These are phyloP conservation scores for Closterium sp. DNA, from an alignment of 139 green algal species.

Conservation along the genomic window DNA sequence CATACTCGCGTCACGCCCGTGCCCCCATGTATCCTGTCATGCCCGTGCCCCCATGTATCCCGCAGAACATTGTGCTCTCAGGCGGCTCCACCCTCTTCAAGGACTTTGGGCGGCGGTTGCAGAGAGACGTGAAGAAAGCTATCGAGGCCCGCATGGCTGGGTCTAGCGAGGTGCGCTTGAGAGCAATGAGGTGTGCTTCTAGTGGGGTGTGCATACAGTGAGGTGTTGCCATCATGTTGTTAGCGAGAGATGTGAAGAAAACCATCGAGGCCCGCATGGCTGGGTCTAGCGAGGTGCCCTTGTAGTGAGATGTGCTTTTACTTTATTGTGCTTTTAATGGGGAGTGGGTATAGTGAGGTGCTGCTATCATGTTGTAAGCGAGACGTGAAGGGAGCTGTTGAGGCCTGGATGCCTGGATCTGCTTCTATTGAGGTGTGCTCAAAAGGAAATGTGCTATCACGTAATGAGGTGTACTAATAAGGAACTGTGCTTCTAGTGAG, in stretches of 20 bases:
- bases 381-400: neutral
- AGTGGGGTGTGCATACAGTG: neutral
- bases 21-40: too few relatives aligned
- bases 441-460: too few relatives aligned
- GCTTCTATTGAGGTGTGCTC: neutral
- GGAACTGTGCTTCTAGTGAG: neutral
- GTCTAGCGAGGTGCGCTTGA: neutral
- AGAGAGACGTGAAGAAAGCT: constrained; percentile 63
- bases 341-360: neutral
- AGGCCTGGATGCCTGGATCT: neutral
- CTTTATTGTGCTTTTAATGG: neutral
- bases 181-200: neutral
- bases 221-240: neutral
- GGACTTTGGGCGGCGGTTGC: constrained; percentile 69
- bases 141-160: constrained; percentile 51
- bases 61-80: constrained; percentile 59
- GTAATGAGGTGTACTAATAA: neutral
- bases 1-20: too few relatives aligned
- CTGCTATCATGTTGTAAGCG: too few relatives aligned
- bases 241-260: too few relatives aligned
- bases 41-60: too few relatives aligned
- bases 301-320: too few relatives aligned
- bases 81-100: constrained; percentile 77
- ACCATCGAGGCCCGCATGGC: too few relatives aligned
- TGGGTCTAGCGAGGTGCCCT: too few relatives aligned